Evolutionary conservation across 2,329 filamentous ascomycete genomes (phyloP).

Genomic region (Immersiporthe knoxdaviesiana): DNA sequence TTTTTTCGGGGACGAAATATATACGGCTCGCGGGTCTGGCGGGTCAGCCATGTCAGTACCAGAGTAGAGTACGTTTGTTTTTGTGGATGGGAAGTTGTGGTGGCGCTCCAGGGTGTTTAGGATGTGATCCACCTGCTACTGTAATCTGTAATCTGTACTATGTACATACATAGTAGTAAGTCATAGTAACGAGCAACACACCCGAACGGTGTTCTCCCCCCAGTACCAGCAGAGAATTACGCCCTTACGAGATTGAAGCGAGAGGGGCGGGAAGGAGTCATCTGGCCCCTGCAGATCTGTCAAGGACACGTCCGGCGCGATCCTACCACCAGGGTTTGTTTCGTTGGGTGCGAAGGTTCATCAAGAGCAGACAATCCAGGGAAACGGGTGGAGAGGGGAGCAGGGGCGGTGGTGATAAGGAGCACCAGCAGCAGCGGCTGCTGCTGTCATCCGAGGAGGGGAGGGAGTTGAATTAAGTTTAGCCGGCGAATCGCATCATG

Average conservation of each 20-base stretch:
- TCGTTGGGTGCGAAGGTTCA: background rate
- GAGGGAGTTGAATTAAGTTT: slow-evolving; percentile 12
- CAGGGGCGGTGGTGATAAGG: slow-evolving; percentile 24
- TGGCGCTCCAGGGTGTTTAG: background rate
- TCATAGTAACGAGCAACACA: background rate
- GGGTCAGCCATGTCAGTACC: background rate
- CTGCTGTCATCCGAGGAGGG: no score
- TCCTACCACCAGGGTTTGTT: slow-evolving; percentile 12
- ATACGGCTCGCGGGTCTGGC: no score
- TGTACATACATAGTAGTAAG: no score
- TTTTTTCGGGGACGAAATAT: no score
- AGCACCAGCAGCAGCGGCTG: slow-evolving; percentile 25
- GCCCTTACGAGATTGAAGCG: background rate
- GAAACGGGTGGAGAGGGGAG: no score
- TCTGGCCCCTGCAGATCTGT: slow-evolving; percentile 26
- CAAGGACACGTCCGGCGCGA: slow-evolving; percentile 21
- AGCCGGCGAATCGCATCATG: slow-evolving; percentile 22
- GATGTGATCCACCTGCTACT: background rate
- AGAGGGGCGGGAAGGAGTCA: slow-evolving; percentile 15
- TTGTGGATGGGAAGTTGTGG: background rate
- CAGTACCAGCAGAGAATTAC: background rate
- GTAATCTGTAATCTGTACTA: no score
- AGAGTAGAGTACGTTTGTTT: background rate
- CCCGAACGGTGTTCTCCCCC: background rate
- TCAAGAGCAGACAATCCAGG: slow-evolving; percentile 28